phyloP scores from a whole-genome alignment of 257 asterid genomes.

The Capsicum rhomboideum region DNA sequence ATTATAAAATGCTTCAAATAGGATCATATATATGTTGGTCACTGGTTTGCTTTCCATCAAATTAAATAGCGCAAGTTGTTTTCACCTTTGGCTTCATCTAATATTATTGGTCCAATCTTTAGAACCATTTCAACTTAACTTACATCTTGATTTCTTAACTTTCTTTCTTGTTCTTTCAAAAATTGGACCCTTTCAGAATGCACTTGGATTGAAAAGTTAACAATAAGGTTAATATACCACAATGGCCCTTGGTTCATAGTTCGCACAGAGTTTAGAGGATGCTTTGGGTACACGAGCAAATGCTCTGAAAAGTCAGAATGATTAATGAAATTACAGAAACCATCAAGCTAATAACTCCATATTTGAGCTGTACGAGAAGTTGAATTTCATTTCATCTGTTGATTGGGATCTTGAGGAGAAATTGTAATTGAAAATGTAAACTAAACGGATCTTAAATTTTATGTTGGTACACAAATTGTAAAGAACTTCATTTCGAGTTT shows the following conservation, averaged over 20 bases:
- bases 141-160: neutral
- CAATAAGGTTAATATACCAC: neutral
- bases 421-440: too few species aligned
- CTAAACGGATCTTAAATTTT: too few species aligned
- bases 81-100: too few species aligned
- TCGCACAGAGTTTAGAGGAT: neutral
- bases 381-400: neutral
- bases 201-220: neutral
- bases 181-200: neutral
- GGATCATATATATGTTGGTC: too few species aligned
- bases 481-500: too few species aligned
- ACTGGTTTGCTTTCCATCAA: too few species aligned
- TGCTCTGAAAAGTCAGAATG: neutral
- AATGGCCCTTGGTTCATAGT: neutral
- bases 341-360: neutral
- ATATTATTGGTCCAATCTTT: too few species aligned
- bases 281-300: neutral
- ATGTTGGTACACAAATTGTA: too few species aligned
- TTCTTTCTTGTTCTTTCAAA: neutral
- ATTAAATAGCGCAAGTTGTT: too few species aligned
- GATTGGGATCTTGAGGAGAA: too few species aligned
- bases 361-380: neutral
- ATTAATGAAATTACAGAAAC: neutral
- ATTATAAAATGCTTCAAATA: too few species aligned
- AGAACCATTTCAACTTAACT: too few species aligned